phyloP scores from a whole-genome alignment of 192 early-diverging fungal species.

The Coemansia sp. region DNA sequence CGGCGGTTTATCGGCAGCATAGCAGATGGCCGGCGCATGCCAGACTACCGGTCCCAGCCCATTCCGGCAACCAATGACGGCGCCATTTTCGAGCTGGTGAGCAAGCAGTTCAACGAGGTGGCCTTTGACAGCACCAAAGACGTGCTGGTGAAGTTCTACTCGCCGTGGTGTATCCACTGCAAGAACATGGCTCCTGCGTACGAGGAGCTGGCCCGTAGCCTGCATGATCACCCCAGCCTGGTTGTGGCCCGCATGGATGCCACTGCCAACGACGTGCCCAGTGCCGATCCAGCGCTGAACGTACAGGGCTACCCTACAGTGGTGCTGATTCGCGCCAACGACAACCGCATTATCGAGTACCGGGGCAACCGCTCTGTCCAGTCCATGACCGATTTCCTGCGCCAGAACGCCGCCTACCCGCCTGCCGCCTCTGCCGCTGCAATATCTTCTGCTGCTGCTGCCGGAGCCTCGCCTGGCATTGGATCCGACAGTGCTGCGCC shows the following conservation, averaged over 20 bases:
- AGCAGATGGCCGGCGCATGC: constrained; percentile 62
- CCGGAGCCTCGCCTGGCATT: not conserved
- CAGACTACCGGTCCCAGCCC: constrained; percentile 75
- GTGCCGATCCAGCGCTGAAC: constrained; percentile 57
- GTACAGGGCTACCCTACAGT: constrained; percentile 94
- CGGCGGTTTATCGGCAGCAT: constrained; percentile 61
- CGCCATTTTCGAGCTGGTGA: constrained; percentile 86
- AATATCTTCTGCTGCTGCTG: not conserved
- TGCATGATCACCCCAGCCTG: constrained; percentile 49
- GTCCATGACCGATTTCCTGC: constrained; percentile 73
- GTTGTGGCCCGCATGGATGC: constrained; percentile 91
- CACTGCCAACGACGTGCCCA: constrained; percentile 88
- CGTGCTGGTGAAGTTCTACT: constrained; percentile 90
- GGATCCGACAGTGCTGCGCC: constrained; percentile 11
- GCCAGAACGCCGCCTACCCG: constrained; percentile 59
- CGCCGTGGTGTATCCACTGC: constrained; percentile 85
- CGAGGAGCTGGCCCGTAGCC: constrained; percentile 70
- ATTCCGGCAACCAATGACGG: constrained; percentile 79
- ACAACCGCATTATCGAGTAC: constrained; percentile 76
- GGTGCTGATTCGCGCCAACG: constrained; percentile 81
- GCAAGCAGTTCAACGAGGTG: constrained; percentile 72
- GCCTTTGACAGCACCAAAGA: constrained; percentile 84
- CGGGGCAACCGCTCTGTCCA: constrained; percentile 75
- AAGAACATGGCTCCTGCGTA: constrained; percentile 71
- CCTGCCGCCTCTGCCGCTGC: not conserved